A percentile compares a stretch with the other conserved stretches of the same genome.
Conservation (phyloP, 345 rosid species). For the Anastatica hierochuntica region DNA sequence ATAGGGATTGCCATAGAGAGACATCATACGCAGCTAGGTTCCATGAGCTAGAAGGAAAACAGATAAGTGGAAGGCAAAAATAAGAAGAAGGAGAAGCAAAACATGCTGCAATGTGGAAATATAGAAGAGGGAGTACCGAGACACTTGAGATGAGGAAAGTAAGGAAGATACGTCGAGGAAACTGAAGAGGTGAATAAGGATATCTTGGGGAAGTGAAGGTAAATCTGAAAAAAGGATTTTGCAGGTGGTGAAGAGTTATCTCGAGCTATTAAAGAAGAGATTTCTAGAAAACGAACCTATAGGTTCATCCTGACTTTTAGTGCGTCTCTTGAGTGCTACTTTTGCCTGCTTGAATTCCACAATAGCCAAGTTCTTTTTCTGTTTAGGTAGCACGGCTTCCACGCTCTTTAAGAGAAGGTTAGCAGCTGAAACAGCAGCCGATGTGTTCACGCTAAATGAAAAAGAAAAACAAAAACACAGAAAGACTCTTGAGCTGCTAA, state of each 20-base stretch:
- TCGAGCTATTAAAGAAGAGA: not conserved
- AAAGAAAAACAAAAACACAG: not conserved
- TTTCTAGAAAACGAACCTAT: conserved; percentile 24
- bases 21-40: conserved; percentile 49
- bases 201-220: conserved; percentile 58
- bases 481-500: no score
- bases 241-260: not conserved
- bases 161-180: conserved; percentile 58
- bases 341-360: conserved; percentile 67
- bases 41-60: conserved; percentile 58
- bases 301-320: conserved; percentile 36
- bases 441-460: conserved; percentile 44
- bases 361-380: conserved; percentile 60
- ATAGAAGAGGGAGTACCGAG: no score
- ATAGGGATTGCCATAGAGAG: conserved; percentile 49
- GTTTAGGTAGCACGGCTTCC: conserved; percentile 66
- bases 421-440: conserved; percentile 58
- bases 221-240: conserved; percentile 31
- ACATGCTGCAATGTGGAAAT: no score
- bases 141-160: conserved; percentile 44
- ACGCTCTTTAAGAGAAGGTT: conserved; percentile 55
- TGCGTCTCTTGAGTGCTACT: conserved; percentile 55
- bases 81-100: not conserved
- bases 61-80: not conserved
- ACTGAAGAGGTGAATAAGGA: conserved; percentile 52